A percentile compares a stretch with the other conserved stretches of the same genome.
phyloP scores from a whole-genome alignment of 805 yeast species.

The Kuraishia ogatae region DNA sequence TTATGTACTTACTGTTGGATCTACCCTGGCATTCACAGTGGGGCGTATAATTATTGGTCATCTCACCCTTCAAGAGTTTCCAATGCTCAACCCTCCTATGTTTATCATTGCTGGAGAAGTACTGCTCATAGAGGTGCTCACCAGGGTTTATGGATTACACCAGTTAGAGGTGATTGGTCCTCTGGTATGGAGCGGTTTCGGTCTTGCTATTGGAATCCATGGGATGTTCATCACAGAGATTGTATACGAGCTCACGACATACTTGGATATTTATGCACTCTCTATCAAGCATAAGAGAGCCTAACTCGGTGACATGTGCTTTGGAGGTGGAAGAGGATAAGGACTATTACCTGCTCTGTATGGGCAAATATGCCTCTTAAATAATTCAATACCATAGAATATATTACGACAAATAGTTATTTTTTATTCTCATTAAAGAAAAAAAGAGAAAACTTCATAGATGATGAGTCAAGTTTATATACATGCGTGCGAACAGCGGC shows the following conservation, averaged over 20 bases:
- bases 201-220: conserved; percentile 61
- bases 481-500: not conserved
- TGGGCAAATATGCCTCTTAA: not conserved
- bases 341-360: not conserved
- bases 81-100: conserved; percentile 63
- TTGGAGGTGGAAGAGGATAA: not conserved
- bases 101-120: conserved; percentile 52
- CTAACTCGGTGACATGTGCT: conserved; percentile 6
- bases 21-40: conserved; percentile 75
- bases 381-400: not conserved
- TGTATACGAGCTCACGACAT: conserved; percentile 70
- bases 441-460: not conserved
- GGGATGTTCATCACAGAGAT: conserved; percentile 67
- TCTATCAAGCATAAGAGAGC: conserved; percentile 72
- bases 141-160: conserved; percentile 27
- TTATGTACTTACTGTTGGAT: conserved; percentile 60
- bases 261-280: conserved; percentile 79
- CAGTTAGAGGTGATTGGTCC: conserved; percentile 35
- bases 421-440: not conserved
- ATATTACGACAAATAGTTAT: not conserved
- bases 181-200: conserved; percentile 57
- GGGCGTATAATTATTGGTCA: conserved; percentile 88
- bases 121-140: conserved; percentile 24
- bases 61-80: conserved; percentile 72
- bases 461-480: not conserved